phyloP scores from a whole-genome alignment of 768 basidiomycete genomes.

The Hygrocybe punicea region DNA sequence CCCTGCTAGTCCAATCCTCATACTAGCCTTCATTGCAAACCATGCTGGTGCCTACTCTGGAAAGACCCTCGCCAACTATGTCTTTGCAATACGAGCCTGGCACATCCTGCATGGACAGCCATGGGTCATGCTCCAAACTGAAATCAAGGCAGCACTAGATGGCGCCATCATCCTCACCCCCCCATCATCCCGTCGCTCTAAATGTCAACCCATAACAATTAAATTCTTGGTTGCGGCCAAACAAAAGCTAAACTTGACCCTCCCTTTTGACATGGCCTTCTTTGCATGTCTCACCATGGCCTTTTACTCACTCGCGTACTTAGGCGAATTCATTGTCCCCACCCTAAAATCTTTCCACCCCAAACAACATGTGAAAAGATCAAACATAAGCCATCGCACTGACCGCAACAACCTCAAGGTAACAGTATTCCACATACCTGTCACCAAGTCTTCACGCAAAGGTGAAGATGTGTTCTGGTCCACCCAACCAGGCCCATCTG shows the following conservation, averaged over 20 bases:
- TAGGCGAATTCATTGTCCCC: conserved; percentile 40
- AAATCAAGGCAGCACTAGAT: conserved; percentile 29
- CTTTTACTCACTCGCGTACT: conserved; percentile 34
- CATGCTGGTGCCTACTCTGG: conserved; percentile 33
- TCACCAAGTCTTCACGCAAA: conserved; percentile 17
- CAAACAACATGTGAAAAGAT: conserved; percentile 24
- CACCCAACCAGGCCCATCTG: conserved; percentile 21
- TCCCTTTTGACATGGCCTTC: conserved; percentile 34
- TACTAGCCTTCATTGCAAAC: conserved; percentile 31
- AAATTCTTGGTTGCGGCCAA: conserved; percentile 20
- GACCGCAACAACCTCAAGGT: conserved; percentile 23
- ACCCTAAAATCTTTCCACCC: conserved; percentile 31
- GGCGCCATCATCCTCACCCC: conserved; percentile 34
- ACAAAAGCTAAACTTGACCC: conserved; percentile 21
- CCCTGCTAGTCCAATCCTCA: conserved; percentile 23
- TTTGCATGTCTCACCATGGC: conserved; percentile 38
- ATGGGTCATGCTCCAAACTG: conserved; percentile 26
- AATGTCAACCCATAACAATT: conserved; percentile 30
- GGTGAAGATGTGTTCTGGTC: conserved; percentile 37
- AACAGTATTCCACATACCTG: conserved; percentile 22
- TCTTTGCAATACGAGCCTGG: conserved; percentile 43
- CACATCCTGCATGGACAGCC: conserved; percentile 40
- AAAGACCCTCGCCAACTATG: conserved; percentile 35
- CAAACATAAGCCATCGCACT: conserved; percentile 11
- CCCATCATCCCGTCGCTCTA: conserved; percentile 22